Conservation (phyloP, 208 protist species). For the Leishmania guyanensis region DNA sequence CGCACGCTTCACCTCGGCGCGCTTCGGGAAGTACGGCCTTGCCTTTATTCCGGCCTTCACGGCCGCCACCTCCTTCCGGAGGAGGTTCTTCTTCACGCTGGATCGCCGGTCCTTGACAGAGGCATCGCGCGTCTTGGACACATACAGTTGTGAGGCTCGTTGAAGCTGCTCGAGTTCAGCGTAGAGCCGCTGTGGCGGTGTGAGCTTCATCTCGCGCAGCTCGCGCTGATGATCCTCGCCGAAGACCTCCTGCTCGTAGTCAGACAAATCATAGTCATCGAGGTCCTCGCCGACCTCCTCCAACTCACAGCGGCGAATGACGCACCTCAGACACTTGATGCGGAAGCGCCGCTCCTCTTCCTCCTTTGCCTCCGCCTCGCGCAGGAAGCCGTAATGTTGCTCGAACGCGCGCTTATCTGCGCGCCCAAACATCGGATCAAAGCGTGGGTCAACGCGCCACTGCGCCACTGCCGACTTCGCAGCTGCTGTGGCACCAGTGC, state of each 20-base stretch:
- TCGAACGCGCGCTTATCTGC: slow-evolving; percentile 60
- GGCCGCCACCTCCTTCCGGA: slow-evolving; percentile 72
- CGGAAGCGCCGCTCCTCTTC: slow-evolving; percentile 63
- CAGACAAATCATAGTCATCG: slow-evolving; percentile 84
- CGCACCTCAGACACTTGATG: slow-evolving; percentile 68
- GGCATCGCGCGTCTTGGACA: slow-evolving; percentile 42
- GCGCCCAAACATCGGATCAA: slow-evolving; percentile 65
- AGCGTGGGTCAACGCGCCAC: slow-evolving; percentile 71
- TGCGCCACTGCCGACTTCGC: not conserved
- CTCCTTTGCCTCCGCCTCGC: slow-evolving; percentile 72
- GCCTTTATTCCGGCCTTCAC: slow-evolving; percentile 76
- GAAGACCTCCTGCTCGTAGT: slow-evolving; percentile 77
- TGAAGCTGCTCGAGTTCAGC: slow-evolving; percentile 68
- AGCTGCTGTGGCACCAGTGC: slow-evolving; percentile 1
- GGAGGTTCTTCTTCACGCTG: slow-evolving; percentile 48
- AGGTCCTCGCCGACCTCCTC: slow-evolving; percentile 71
- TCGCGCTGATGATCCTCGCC: slow-evolving; percentile 72
- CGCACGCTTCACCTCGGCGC: slow-evolving; percentile 69
- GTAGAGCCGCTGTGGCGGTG: slow-evolving; percentile 50
- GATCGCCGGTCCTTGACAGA: slow-evolving; percentile 44
- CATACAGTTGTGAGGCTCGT: slow-evolving; percentile 71
- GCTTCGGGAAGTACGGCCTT: slow-evolving; percentile 82
- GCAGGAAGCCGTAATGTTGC: slow-evolving; percentile 83
- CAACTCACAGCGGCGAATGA: slow-evolving; percentile 69
- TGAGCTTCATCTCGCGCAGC: slow-evolving; percentile 54